These are phyloP conservation scores for Limonium bicolor DNA, from an alignment of 148 eudicot species.

Conservation along the genomic window DNA sequence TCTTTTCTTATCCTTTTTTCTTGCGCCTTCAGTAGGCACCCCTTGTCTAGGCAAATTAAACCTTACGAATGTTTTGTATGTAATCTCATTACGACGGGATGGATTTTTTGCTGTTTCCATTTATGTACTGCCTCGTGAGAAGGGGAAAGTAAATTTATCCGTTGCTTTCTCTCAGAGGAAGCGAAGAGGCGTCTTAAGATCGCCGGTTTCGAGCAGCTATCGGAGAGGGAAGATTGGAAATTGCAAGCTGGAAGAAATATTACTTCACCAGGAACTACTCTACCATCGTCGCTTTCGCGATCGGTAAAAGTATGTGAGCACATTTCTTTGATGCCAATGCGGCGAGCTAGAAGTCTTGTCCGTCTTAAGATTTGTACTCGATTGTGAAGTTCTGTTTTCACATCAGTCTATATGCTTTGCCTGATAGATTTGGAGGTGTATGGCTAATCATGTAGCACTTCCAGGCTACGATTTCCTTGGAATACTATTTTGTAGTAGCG, in stretches of 20 bases:
- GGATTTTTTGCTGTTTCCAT: too few relatives aligned
- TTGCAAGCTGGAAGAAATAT: conserved; percentile 63
- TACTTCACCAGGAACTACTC: conserved; percentile 88
- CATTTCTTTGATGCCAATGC: too few relatives aligned
- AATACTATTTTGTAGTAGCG: not conserved
- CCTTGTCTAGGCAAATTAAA: too few relatives aligned
- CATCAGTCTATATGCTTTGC: too few relatives aligned
- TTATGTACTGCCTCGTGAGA: too few relatives aligned
- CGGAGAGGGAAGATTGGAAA: conserved; percentile 77
- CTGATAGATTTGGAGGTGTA: too few relatives aligned
- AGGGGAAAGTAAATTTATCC: not conserved
- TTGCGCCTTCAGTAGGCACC: too few relatives aligned
- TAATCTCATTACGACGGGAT: too few relatives aligned
- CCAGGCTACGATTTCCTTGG: not conserved
- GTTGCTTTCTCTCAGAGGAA: conserved; percentile 37
- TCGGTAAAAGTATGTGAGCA: conserved; percentile 84
- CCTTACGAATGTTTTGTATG: too few relatives aligned
- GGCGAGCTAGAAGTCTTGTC: not conserved
- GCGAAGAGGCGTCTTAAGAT: conserved; percentile 58
- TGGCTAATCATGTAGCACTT: not conserved
- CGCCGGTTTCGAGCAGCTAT: conserved; percentile 68
- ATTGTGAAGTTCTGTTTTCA: too few relatives aligned
- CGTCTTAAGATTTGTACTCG: too few relatives aligned
- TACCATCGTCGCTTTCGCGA: conserved; percentile 88
- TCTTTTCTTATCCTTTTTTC: not conserved